Conservation (phyloP, 805 yeast genomes). For the Cyberlindnera petersonii region DNA sequence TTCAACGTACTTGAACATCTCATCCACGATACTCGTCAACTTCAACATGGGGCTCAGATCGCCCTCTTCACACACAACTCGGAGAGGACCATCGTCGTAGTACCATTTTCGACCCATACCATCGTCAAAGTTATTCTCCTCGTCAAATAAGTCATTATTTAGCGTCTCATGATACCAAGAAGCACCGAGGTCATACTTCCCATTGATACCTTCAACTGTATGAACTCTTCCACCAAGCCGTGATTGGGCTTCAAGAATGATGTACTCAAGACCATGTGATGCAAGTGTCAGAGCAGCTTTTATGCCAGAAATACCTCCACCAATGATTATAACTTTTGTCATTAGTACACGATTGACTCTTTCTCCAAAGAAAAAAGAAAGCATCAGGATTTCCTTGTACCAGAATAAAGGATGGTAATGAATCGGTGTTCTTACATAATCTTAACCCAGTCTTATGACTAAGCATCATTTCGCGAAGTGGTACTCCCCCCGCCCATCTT, state of each 20-base stretch:
- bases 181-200: constrained; percentile 75
- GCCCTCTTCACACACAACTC: constrained; percentile 33
- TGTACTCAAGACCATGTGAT: constrained; percentile 40
- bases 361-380: neutral
- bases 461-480: too few relatives aligned
- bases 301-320: constrained; percentile 78
- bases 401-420: too few relatives aligned
- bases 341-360: constrained; percentile 2
- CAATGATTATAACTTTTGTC: constrained; percentile 53
- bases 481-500: too few relatives aligned
- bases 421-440: too few relatives aligned
- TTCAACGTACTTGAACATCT: constrained; percentile 57
- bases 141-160: constrained; percentile 58
- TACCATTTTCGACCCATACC: constrained; percentile 25
- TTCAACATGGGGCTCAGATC: constrained; percentile 27
- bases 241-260: constrained; percentile 62
- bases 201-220: constrained; percentile 35
- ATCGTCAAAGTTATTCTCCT: constrained; percentile 28
- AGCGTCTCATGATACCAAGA: constrained; percentile 89
- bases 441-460: too few relatives aligned
- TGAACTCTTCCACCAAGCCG: constrained; percentile 66
- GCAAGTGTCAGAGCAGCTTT: constrained; percentile 60
- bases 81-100: constrained; percentile 44
- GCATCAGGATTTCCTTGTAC: too few relatives aligned
- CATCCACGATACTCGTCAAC: constrained; percentile 46